Conservation (phyloP, 352 stramenopile species). For the Phytopythium helicoides region DNA sequence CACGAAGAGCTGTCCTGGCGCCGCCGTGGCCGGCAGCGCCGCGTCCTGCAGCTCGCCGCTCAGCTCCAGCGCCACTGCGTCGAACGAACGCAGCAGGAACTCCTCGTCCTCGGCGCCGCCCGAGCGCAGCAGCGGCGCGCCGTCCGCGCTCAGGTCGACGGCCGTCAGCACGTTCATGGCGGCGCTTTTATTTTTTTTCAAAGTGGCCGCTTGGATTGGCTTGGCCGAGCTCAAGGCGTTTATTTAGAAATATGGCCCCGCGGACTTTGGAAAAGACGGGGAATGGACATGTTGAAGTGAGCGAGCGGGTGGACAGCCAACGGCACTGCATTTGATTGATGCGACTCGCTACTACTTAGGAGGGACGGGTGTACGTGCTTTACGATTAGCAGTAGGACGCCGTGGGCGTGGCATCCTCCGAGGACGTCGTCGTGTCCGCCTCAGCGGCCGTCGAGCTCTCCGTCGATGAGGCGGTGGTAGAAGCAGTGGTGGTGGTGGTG, state of each 20-base stretch:
- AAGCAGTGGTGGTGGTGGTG: neutral
- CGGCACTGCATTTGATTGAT: too few species aligned
- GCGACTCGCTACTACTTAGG: too few species aligned
- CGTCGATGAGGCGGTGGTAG: neutral
- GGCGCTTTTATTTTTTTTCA: neutral
- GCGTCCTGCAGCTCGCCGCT: constrained; percentile 12
- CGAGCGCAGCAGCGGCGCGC: constrained; percentile 53
- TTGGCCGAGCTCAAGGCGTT: too few species aligned
- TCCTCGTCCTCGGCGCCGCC: constrained; percentile 47
- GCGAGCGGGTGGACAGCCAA: too few species aligned
- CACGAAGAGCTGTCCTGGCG: constrained; percentile 30
- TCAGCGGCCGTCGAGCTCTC: constrained; percentile 1
- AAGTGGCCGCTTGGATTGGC: too few species aligned
- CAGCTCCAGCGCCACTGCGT: constrained; percentile 39
- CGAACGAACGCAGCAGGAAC: constrained; percentile 58
- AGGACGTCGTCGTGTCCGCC: neutral
- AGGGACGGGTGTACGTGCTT: too few species aligned
- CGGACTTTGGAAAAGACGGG: too few species aligned
- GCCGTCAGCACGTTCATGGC: constrained; percentile 57
- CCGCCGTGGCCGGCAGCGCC: constrained; percentile 19
- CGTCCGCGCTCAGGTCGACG: constrained; percentile 38
- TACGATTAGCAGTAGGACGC: constrained; percentile 3
- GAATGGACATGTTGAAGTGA: too few species aligned
- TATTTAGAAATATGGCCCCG: too few species aligned
- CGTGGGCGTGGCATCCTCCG: neutral